Conservation (phyloP, 129 eudicot genomes). For the Deinandra increscens region DNA sequence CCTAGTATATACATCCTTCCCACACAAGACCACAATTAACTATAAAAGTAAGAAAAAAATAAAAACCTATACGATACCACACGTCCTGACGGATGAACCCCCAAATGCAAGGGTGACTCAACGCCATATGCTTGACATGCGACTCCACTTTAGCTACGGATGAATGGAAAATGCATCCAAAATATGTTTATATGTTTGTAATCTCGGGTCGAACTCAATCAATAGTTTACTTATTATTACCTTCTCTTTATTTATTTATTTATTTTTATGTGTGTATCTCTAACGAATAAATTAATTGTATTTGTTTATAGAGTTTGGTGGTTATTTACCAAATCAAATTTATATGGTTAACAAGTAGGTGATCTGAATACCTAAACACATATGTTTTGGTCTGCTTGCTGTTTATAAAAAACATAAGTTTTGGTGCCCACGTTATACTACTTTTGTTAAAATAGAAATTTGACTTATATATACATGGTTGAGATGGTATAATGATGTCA, state of each 20-base stretch:
- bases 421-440: neutral
- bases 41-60: too few species aligned
- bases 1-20: too few species aligned
- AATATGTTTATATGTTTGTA: too few species aligned
- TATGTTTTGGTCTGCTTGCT: neutral
- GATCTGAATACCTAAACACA: slow-evolving; percentile 15
- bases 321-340: slow-evolving; percentile 5
- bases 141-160: too few species aligned
- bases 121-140: too few species aligned
- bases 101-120: too few species aligned
- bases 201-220: neutral
- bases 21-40: too few species aligned
- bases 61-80: too few species aligned
- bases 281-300: neutral
- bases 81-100: too few species aligned
- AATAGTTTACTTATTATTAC: neutral
- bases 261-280: neutral
- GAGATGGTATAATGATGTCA: too few species aligned
- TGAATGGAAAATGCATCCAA: too few species aligned
- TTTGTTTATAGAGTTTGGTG: slow-evolving; percentile 12
- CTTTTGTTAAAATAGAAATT: neutral
- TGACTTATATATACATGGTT: neutral
- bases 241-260: neutral
- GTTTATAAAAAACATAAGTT: too few species aligned
- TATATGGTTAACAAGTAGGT: slow-evolving; percentile 11